Base-by-base conservation (phyloP, 2,329 filamentous ascomycete species). In the Paracamarosporium sp. region DNA sequence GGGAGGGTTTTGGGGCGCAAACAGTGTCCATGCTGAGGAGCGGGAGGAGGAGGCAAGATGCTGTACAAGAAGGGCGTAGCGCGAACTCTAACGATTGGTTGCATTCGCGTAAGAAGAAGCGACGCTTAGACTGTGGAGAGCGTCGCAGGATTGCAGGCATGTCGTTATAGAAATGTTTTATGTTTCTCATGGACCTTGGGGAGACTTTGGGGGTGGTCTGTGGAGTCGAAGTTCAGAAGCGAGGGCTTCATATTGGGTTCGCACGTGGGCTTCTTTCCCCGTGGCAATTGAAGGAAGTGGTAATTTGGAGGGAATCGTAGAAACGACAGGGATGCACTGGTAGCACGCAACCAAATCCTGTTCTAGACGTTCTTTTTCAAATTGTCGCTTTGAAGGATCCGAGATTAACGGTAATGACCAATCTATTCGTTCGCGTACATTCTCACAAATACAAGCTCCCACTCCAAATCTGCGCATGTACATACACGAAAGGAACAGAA, bases 391-490 rank as follows among this genome's bases (percentile, higher is more conserved):
- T 33, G 3, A 5, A 33, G 11, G 25, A 15, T 48, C 30, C 15
- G 24, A 41, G 17, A 28, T 48, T 31, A 40, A 43, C n/a, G 7
- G 36, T 36, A 44, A 40, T 33, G 55, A 43, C 58, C 46, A 62
- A 56, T 61, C 43, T 56, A 59, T 61, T 60, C 53, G 55, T 60
- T 65, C 50, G 61, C 63, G 52, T 66, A 62, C 59, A 62, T 59
- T 58, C 55, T 59, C 59, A 60, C 56, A 66, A 62, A 57, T 63
- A 66, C 60, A 66, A 45, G 55, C 58, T 53, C 47, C 48, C 24
- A 54, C 44, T 56, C 56, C 22, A 53, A 61, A 59, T 59, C 45
- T 55, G 53, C 57, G 52, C 54, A 51, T 53, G 55, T 48, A 56
- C 61, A 58, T 56, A 64, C 55, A 64, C 55, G 60, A 36, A n/a